Percentiles rank a stretch among this genome's conserved stretches.
phyloP scores from a whole-genome alignment of 2,329 filamentous ascomycete genomes.

The Monosporascus sp. region DNA sequence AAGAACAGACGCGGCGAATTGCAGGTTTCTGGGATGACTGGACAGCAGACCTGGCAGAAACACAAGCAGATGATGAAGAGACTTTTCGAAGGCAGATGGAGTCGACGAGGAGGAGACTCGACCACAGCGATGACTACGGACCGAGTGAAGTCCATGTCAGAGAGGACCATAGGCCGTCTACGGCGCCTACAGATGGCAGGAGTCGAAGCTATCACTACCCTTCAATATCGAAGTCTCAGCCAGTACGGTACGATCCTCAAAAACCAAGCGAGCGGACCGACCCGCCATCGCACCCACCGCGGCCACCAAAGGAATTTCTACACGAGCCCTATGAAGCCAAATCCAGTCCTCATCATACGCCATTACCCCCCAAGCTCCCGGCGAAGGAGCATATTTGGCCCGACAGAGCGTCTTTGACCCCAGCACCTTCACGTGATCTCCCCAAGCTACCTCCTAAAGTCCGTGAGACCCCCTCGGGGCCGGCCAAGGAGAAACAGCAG shows the following conservation, averaged over 20 bases:
- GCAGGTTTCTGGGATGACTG: slow-evolving; percentile 40
- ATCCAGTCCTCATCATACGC: slow-evolving; percentile 2
- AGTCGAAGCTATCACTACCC: slow-evolving; percentile 47
- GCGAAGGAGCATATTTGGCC: slow-evolving; percentile 24
- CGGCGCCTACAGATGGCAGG: slow-evolving; percentile 1
- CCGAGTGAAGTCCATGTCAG: slow-evolving; percentile 8
- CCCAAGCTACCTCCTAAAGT: slow-evolving; percentile 27
- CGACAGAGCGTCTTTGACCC: slow-evolving; percentile 19
- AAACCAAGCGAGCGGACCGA: slow-evolving; percentile 9
- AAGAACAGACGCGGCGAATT: slow-evolving; percentile 49
- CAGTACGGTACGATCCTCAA: slow-evolving; percentile 38
- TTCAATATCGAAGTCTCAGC: slow-evolving; percentile 45
- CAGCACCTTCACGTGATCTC: slow-evolving; percentile 12
- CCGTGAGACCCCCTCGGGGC: slow-evolving; percentile 8
- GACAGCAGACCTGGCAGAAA: slow-evolving; percentile 27
- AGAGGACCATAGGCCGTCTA: background rate
- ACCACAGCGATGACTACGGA: slow-evolving; percentile 20
- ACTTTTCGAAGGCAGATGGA: slow-evolving; percentile 49
- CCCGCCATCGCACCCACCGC: slow-evolving; percentile 26
- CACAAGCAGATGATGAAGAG: slow-evolving; percentile 32
- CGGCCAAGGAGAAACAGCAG: slow-evolving; percentile 40
- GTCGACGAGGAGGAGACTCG: slow-evolving; percentile 41
- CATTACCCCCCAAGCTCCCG: slow-evolving; percentile 23
- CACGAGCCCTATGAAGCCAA: slow-evolving; percentile 1
- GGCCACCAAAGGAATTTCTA: slow-evolving; percentile 32